Percentiles rank a stretch among this genome's conserved stretches.
These are phyloP conservation scores for Diaporthe aspalathi DNA, from an alignment of 2,329 filamentous ascomycete genomes.

Conservation along the genomic window DNA sequence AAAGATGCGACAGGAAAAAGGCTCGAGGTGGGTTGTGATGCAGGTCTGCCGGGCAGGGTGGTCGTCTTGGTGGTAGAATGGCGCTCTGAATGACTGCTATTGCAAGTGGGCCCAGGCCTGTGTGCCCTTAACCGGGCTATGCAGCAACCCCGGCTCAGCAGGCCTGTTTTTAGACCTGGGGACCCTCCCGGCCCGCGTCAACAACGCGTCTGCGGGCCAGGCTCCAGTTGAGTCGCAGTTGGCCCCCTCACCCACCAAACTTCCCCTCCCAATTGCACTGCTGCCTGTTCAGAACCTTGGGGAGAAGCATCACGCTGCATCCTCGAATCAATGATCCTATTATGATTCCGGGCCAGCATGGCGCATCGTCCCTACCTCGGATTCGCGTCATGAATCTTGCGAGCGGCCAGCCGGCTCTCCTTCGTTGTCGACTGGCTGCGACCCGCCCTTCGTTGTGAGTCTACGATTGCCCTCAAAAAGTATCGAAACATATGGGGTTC, in stretches of 20 bases:
- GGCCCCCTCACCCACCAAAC: neutral
- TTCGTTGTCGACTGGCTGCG: slow-evolving; percentile 28
- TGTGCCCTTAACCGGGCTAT: slow-evolving; percentile 35
- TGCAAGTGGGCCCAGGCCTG: slow-evolving; percentile 25
- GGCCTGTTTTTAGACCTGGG: neutral
- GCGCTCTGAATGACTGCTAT: slow-evolving; percentile 24
- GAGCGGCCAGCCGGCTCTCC: slow-evolving; percentile 30
- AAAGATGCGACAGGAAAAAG: neutral
- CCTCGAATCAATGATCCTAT: slow-evolving; percentile 30
- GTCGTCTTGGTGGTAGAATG: neutral
- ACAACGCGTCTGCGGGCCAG: slow-evolving; percentile 29
- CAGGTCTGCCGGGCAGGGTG: slow-evolving; percentile 6
- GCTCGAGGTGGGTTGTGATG: slow-evolving; percentile 1
- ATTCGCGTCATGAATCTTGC: slow-evolving; percentile 34
- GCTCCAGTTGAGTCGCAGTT: neutral
- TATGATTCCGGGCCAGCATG: slow-evolving; percentile 38
- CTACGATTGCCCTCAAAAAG: neutral
- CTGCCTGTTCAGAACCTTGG: slow-evolving; percentile 29
- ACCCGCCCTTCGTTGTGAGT: slow-evolving; percentile 37
- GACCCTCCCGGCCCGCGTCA: slow-evolving; percentile 6
- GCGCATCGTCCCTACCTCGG: slow-evolving; percentile 33
- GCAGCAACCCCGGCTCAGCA: neutral
- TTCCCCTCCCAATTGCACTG: slow-evolving; percentile 23
- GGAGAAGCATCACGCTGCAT: neutral
- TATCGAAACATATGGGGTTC: too few species aligned